Percentiles rank a stretch among this genome's conserved stretches.
phyloP scores from a whole-genome alignment of 1,284 basidiomycete species.

The Microbotryum lychnidis-dioicae region DNA sequence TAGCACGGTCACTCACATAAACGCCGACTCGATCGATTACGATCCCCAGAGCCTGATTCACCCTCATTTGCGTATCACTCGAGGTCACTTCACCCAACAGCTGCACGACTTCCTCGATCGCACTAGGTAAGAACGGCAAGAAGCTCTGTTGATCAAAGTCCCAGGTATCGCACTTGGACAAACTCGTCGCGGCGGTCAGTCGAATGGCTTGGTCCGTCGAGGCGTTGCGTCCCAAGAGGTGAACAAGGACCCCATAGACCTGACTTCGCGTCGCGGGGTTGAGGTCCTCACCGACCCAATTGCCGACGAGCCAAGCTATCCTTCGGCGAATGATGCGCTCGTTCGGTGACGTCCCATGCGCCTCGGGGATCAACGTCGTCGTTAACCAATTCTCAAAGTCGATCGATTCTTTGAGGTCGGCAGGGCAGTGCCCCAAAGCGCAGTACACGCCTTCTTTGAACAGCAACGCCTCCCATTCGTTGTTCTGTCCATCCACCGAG shows the following conservation, averaged over 20 bases:
- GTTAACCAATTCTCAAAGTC: constrained; percentile 27
- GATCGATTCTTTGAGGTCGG: constrained; percentile 18
- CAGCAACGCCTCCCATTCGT: constrained; percentile 15
- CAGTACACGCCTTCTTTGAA: constrained; percentile 34
- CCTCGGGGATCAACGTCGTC: constrained; percentile 21
- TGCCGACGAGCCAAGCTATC: constrained; percentile 34
- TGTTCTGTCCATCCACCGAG: too few species aligned
- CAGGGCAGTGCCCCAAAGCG: constrained; percentile 28
- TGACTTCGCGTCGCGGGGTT: constrained; percentile 8
- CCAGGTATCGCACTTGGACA: constrained; percentile 32
- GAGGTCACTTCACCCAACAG: constrained; percentile 29
- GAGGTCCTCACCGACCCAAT: constrained; percentile 29
- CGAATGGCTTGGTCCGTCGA: constrained; percentile 34
- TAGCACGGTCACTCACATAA: constrained; percentile 8
- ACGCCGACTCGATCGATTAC: constrained; percentile 29
- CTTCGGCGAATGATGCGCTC: constrained; percentile 32
- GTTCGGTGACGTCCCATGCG: constrained; percentile 13
- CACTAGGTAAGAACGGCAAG: constrained; percentile 25
- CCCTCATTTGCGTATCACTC: constrained; percentile 26
- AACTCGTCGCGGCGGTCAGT: constrained; percentile 29
- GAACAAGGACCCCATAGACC: constrained; percentile 31
- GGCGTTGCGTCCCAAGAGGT: constrained; percentile 29
- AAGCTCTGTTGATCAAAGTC: constrained; percentile 29
- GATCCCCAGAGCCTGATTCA: constrained; percentile 30
- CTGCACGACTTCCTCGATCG: constrained; percentile 25